phyloP scores from a whole-genome alignment of 2,329 filamentous ascomycete species.

The Aspergillus sp. region DNA sequence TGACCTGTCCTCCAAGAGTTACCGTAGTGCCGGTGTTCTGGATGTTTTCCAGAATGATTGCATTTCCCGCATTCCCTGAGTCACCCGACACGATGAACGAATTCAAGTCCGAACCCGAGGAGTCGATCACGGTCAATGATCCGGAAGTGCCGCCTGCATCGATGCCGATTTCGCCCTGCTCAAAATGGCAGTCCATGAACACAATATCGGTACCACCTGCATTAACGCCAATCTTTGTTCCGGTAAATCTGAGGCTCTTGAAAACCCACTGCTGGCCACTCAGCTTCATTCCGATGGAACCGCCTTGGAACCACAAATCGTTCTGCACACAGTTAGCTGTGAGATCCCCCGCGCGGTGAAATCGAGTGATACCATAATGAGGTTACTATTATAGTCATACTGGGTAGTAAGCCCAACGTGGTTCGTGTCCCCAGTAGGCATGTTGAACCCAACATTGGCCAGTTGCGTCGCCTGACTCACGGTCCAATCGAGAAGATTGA shows the following conservation, averaged over 20 bases:
- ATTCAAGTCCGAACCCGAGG: conserved; percentile 10
- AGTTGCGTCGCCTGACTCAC: conserved; percentile 41
- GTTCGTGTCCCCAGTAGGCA: conserved; percentile 31
- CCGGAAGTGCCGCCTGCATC: conserved; percentile 22
- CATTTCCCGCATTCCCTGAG: conserved; percentile 31
- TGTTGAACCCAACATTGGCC: conserved; percentile 39
- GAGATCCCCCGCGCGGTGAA: not conserved
- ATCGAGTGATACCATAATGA: conserved; percentile 27
- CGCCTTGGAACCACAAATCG: conserved; percentile 28
- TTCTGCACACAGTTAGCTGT: conserved; percentile 16
- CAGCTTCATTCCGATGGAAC: conserved; percentile 30
- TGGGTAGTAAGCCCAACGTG: conserved; percentile 38
- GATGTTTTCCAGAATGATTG: conserved; percentile 31
- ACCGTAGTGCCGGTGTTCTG: conserved; percentile 29
- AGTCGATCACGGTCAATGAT: conserved; percentile 24
- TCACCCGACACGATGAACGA: conserved; percentile 23
- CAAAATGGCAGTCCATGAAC: conserved; percentile 25
- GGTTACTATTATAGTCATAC: conserved; percentile 28
- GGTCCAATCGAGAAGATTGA: conserved; percentile 41
- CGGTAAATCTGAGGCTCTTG: conserved; percentile 57
- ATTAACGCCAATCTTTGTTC: conserved; percentile 56
- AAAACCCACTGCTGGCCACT: conserved; percentile 36
- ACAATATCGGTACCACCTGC: conserved; percentile 37
- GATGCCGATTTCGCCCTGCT: conserved; percentile 25
- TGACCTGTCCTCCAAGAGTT: conserved; percentile 21